These are phyloP conservation scores for Podaxis pistillaris DNA, from an alignment of 768 basidiomycete genomes.

Conservation along the genomic window DNA sequence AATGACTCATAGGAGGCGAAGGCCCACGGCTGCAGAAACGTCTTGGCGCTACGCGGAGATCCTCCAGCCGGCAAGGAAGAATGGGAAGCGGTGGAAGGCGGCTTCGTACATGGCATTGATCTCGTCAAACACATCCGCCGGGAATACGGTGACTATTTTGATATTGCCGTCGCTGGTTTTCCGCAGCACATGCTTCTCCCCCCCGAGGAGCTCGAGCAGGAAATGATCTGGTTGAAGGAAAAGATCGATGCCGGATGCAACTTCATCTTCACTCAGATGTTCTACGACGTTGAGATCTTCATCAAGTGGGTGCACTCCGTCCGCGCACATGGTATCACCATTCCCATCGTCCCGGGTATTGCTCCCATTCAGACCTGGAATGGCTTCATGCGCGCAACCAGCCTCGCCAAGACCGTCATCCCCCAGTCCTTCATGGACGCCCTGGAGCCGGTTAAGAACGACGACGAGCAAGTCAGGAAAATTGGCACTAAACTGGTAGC, in stretches of 20 bases:
- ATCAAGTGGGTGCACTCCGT: conserved; percentile 86
- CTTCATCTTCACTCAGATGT: conserved; percentile 99
- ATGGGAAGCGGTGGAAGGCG: conserved; percentile 91
- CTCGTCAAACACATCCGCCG: conserved; percentile 86
- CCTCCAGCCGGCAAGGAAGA: conserved; percentile 85
- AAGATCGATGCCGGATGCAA: conserved; percentile 88
- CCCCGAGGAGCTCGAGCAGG: conserved; percentile 68
- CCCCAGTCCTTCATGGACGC: conserved; percentile 73
- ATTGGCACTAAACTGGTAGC: conserved; percentile 94
- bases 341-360: conserved; percentile 92
- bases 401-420: conserved; percentile 73
- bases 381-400: conserved; percentile 84
- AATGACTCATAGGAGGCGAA: conserved; percentile 72
- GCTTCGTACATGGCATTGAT: conserved; percentile 89
- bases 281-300: conserved; percentile 92
- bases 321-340: conserved; percentile 80
- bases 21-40: conserved; percentile 83
- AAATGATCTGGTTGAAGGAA: conserved; percentile 84
- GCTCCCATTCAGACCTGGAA: conserved; percentile 97
- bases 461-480: conserved; percentile 91
- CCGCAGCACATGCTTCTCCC: conserved; percentile 79
- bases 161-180: conserved; percentile 92
- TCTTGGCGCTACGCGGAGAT: conserved; percentile 91
- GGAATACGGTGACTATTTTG: conserved; percentile 88
- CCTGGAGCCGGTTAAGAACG: conserved; percentile 83